phyloP scores from a whole-genome alignment of 345 rosid species.

The Erucastrum elatum region DNA sequence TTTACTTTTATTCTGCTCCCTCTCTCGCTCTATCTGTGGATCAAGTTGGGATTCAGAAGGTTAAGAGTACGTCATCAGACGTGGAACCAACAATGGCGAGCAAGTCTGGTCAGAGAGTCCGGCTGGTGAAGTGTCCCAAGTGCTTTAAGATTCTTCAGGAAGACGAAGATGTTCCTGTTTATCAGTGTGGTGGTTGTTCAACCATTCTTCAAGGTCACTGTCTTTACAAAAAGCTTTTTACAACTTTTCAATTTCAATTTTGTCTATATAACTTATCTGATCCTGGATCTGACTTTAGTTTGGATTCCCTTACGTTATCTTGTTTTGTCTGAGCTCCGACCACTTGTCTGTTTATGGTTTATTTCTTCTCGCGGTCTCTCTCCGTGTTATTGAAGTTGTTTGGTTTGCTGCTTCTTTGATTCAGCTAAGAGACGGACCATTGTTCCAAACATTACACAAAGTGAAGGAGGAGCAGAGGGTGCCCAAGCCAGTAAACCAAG shows the following conservation, averaged over 20 bases:
- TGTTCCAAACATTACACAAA: constrained; percentile 34
- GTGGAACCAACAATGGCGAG: constrained; percentile 42
- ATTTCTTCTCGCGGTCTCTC: neutral
- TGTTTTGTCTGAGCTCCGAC: constrained; percentile 6
- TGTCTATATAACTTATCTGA: neutral
- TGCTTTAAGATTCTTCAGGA: constrained; percentile 63
- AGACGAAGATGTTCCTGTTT: constrained; percentile 53
- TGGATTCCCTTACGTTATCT: neutral
- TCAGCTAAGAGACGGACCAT: constrained; percentile 56
- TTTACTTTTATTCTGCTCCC: neutral
- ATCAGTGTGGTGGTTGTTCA: constrained; percentile 69
- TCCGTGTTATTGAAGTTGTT: constrained; percentile 11
- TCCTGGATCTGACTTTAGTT: neutral
- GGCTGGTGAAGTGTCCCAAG: constrained; percentile 73
- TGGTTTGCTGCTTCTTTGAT: constrained; percentile 22
- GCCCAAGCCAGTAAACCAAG: constrained; percentile 20
- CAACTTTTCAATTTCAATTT: too few species aligned
- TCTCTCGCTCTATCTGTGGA: neutral
- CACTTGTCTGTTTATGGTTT: neutral
- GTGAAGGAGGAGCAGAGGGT: constrained; percentile 35
- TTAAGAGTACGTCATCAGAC: neutral
- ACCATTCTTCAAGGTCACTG: constrained; percentile 61
- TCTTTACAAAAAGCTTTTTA: too few species aligned
- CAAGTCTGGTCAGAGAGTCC: constrained; percentile 40
- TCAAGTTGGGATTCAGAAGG: neutral